These are phyloP conservation scores for Magnolia sinica DNA, from an alignment of 164 flowering plant species.

Conservation along the genomic window DNA sequence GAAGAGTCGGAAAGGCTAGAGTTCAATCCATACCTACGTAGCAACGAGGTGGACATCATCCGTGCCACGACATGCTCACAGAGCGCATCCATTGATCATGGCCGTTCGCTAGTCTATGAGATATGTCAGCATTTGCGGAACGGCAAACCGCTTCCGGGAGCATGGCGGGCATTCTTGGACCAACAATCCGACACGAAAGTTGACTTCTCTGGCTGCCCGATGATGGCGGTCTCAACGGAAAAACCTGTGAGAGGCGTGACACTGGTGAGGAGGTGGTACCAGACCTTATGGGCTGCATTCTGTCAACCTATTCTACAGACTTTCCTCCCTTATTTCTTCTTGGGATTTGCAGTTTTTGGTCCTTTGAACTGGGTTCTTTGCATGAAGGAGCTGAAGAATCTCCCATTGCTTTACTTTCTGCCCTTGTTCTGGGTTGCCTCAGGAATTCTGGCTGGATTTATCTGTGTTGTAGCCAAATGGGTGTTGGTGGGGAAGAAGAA, in stretches of 20 bases:
- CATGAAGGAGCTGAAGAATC: slow-evolving; percentile 26
- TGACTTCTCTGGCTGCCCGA: slow-evolving; percentile 72
- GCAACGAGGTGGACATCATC: slow-evolving; percentile 60
- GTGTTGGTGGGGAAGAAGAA: slow-evolving; percentile 54
- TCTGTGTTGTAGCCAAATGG: slow-evolving; percentile 58
- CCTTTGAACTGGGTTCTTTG: slow-evolving; percentile 41
- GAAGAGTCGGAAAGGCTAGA: slow-evolving; percentile 58
- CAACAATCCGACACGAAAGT: slow-evolving; percentile 69
- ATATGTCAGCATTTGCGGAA: slow-evolving; percentile 72
- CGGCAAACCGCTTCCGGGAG: slow-evolving; percentile 52
- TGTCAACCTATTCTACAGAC: slow-evolving; percentile 64
- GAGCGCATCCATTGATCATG: slow-evolving; percentile 83
- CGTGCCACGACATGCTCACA: slow-evolving; percentile 56
- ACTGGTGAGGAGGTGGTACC: slow-evolving; percentile 47
- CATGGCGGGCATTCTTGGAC: slow-evolving; percentile 64
- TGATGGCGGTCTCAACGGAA: slow-evolving; percentile 40
- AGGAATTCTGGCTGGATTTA: slow-evolving; percentile 40
- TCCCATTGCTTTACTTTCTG: slow-evolving; percentile 42
- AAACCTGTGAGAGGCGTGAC: slow-evolving; percentile 31
- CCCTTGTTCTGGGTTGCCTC: slow-evolving; percentile 59
- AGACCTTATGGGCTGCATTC: slow-evolving; percentile 43
- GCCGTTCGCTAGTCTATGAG: slow-evolving; percentile 69
- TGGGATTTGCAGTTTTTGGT: slow-evolving; percentile 42
- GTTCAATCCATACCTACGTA: slow-evolving; percentile 59
- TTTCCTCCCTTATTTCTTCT: slow-evolving; percentile 48